Evolutionary conservation across 2,329 filamentous ascomycete genomes (phyloP).

Genomic region (Aaosphaeria pasadenensis): DNA sequence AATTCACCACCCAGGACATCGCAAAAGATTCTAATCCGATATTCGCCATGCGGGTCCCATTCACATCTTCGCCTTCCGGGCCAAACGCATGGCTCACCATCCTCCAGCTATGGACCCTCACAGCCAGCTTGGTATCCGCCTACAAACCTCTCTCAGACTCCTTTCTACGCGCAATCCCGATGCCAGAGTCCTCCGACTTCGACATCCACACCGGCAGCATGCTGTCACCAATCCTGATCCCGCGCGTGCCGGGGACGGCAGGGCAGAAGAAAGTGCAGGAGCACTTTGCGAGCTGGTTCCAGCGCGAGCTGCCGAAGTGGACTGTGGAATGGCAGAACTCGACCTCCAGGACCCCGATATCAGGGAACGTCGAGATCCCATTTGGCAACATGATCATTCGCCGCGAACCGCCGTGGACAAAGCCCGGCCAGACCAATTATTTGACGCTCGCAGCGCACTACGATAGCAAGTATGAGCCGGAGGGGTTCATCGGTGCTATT

Average conservation of each 20-base stretch:
- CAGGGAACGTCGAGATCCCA: slow-evolving; percentile 67
- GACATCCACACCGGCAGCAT: slow-evolving; percentile 73
- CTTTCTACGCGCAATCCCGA: slow-evolving; percentile 68
- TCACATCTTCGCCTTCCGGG: not conserved
- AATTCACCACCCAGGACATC: not conserved
- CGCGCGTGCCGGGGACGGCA: slow-evolving; percentile 83
- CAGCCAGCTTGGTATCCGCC: slow-evolving; percentile 22
- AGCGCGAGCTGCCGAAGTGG: slow-evolving; percentile 72
- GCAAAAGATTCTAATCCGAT: not conserved
- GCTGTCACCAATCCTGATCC: slow-evolving; percentile 80
- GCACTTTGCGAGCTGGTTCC: slow-evolving; percentile 85
- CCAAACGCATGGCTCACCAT: no score
- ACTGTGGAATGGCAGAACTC: slow-evolving; percentile 81
- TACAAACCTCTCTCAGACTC: slow-evolving; percentile 70
- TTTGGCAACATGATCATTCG: slow-evolving; percentile 86
- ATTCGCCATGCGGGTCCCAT: not conserved
- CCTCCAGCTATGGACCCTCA: no score
- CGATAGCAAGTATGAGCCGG: slow-evolving; percentile 75
- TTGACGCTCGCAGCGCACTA: slow-evolving; percentile 92
- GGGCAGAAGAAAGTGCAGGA: slow-evolving; percentile 70
- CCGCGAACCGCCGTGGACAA: slow-evolving; percentile 81
- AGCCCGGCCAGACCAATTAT: slow-evolving; percentile 70
- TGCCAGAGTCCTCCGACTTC: slow-evolving; percentile 67
- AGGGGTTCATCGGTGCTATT: slow-evolving; percentile 88
- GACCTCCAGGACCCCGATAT: slow-evolving; percentile 77